These are phyloP conservation scores for Fomitopsis schrenkii DNA, from an alignment of 1,284 basidiomycete genomes.

Conservation along the genomic window DNA sequence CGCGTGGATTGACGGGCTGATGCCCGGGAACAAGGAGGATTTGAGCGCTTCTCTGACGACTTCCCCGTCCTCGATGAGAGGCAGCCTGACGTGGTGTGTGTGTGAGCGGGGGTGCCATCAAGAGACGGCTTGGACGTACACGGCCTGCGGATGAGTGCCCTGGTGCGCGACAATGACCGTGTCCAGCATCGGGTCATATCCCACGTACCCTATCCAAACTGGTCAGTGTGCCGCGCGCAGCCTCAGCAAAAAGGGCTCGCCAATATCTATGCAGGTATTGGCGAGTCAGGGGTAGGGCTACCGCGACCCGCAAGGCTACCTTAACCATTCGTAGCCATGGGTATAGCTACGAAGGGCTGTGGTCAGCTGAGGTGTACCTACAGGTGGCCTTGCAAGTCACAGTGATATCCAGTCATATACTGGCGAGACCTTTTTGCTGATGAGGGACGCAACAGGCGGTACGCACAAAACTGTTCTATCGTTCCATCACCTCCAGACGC, in stretches of 20 bases:
- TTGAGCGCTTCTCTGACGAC: slow-evolving; percentile 37
- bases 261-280: too few relatives aligned
- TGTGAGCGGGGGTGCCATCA: not conserved
- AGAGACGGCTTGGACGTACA: slow-evolving; percentile 32
- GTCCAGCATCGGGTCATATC: slow-evolving; percentile 36
- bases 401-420: too few relatives aligned
- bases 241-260: too few relatives aligned
- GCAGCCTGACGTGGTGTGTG: slow-evolving; percentile 28
- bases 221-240: not conserved
- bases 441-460: not conserved
- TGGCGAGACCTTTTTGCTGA: too few relatives aligned
- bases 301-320: too few relatives aligned
- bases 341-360: too few relatives aligned
- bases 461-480: slow-evolving; percentile 42
- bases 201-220: slow-evolving; percentile 36
- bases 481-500: slow-evolving; percentile 59
- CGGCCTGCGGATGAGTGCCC: slow-evolving; percentile 42
- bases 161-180: slow-evolving; percentile 50
- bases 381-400: too few relatives aligned
- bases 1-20: slow-evolving; percentile 42
- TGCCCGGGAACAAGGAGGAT: slow-evolving; percentile 52
- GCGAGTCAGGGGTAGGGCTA: too few relatives aligned
- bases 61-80: slow-evolving; percentile 52
- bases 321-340: too few relatives aligned
- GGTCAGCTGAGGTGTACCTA: too few relatives aligned